Evolutionary conservation across 31 red algal genomes (phyloP).

Genomic region (Asparagopsis taxiformis): DNA sequence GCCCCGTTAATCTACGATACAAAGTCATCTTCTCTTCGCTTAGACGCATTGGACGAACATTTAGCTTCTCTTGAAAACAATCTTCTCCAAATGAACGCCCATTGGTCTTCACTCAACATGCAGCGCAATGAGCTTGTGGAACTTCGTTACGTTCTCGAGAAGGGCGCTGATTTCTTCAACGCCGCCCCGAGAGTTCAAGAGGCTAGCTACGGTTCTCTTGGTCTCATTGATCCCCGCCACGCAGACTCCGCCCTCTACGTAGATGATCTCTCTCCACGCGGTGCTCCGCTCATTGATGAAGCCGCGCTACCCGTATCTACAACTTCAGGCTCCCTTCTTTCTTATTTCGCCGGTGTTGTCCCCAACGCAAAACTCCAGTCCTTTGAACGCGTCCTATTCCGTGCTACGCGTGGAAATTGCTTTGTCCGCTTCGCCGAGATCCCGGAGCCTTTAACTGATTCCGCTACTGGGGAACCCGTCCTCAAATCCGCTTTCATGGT

Average conservation of each 20-base stretch:
- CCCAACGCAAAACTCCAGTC: conserved; percentile 42
- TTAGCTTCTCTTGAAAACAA: conserved; percentile 57
- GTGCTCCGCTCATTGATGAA: conserved; percentile 16
- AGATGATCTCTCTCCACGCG: conserved; percentile 17
- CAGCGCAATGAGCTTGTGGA: conserved; percentile 79
- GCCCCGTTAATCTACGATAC: conserved; percentile 16
- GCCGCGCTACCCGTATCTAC: conserved; percentile 16
- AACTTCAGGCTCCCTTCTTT: conserved; percentile 51
- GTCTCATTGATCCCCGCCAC: conserved; percentile 28
- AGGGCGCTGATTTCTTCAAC: conserved; percentile 77
- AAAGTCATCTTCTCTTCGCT: conserved; percentile 11
- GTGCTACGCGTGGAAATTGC: conserved; percentile 91
- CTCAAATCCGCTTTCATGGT: conserved; percentile 85
- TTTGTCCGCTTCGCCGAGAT: conserved; percentile 83
- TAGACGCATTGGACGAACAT: conserved; percentile 74
- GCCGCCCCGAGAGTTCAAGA: conserved; percentile 52
- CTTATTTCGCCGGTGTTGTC: conserved; percentile 80
- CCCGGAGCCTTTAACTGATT: conserved; percentile 65
- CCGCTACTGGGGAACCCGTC: conserved; percentile 57
- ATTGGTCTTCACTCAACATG: conserved; percentile 61
- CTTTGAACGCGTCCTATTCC: conserved; percentile 84
- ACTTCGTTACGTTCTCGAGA: conserved; percentile 80
- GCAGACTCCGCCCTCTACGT: conserved; percentile 28
- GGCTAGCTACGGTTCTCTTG: conserved; percentile 66
- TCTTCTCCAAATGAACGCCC: conserved; percentile 80